Evolutionary conservation across 2,329 filamentous ascomycete genomes (phyloP), one percentile per base, ranked within the genome.

Genomic region (Claviceps digitariae): DNA sequence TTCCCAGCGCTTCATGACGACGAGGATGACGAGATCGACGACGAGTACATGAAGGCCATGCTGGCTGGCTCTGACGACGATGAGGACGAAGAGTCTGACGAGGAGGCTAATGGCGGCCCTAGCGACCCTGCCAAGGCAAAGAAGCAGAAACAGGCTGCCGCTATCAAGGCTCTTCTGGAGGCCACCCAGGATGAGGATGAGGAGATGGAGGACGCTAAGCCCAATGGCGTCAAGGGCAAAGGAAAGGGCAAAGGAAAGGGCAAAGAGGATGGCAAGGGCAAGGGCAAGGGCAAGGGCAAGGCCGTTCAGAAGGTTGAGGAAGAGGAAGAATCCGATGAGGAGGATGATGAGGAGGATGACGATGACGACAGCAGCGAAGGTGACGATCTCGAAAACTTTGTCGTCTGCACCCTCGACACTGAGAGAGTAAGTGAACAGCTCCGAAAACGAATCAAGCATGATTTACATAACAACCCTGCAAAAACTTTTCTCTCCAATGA

Each of bases 341-440:
- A 63, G 5, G 62, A 63, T 2, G 62, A 64, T 1, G 61, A 73
- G 3, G 61, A 73, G 3, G 74, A 81, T 9, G 73, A 77, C n/a
- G 74, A 77, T 36, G 79, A 82, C 34, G 79, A 85, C 52, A 77
- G 80, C 55, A 79, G 78, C 7, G 79, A 81, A 44, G 79, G 77
- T 27, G 70, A 79, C 52, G 82, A 89, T 64, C 74, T 91, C 52
- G 89, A 96, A 69, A 87, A 96, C 75, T 88, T 87, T 63, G 90
- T 97, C 61, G 74, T 98, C 63, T 98, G 93, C 81, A 98, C 93
- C 57, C 82, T 98, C 52, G 90, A 97, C 73, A 87, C 90, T 34
- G 83, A 89, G 70, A 87, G 85, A 75, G 93, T 96, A 83, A 69
- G 79, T 15, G 12, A 15, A 17, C 34, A 29, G 27, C 27, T 29